Percentiles rank a stretch among this genome's conserved stretches.
Conservation (phyloP, 139 green algal species). For the Haematococcus sp. region DNA sequence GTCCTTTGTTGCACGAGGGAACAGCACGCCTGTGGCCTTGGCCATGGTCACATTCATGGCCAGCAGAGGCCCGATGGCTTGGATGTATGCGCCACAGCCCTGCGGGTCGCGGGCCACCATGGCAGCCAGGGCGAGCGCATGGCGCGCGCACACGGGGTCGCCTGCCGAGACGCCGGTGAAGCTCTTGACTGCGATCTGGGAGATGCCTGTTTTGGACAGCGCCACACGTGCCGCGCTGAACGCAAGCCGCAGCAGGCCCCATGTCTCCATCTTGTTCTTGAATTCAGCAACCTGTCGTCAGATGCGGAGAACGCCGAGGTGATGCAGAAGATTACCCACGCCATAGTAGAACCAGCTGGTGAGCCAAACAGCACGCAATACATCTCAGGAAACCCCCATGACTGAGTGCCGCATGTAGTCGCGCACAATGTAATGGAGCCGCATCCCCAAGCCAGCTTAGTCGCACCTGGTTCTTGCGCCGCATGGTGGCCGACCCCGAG, state of each 20-base stretch:
- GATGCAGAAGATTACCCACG: no score
- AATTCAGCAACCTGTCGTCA: conserved; percentile 13
- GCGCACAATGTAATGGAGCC: no score
- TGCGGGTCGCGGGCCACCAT: conserved; percentile 36
- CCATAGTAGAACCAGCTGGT: no score
- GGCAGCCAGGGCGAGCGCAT: conserved; percentile 66
- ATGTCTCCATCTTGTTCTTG: conserved; percentile 34
- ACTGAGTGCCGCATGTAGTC: no score
- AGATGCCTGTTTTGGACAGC: conserved; percentile 25
- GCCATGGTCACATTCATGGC: conserved; percentile 37
- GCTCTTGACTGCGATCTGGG: conserved; percentile 24
- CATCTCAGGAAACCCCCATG: no score
- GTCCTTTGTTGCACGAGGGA: not conserved
- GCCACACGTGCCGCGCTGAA: conserved; percentile 34
- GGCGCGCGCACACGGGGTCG: conserved; percentile 64
- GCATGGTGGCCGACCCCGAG: not conserved
- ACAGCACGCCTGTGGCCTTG: conserved; percentile 31
- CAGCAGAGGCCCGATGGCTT: conserved; percentile 40
- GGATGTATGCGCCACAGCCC: conserved; percentile 18
- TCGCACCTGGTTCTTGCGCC: conserved; percentile 10
- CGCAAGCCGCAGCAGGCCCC: conserved; percentile 26
- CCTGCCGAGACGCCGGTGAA: conserved; percentile 43
- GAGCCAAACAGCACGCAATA: no score
- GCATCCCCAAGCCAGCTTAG: no score
- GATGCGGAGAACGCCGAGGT: no score